Percentiles rank a stretch among this genome's conserved stretches.
Conservation (phyloP, 129 eudicot species). For the Chrysanthemum makinoi region DNA sequence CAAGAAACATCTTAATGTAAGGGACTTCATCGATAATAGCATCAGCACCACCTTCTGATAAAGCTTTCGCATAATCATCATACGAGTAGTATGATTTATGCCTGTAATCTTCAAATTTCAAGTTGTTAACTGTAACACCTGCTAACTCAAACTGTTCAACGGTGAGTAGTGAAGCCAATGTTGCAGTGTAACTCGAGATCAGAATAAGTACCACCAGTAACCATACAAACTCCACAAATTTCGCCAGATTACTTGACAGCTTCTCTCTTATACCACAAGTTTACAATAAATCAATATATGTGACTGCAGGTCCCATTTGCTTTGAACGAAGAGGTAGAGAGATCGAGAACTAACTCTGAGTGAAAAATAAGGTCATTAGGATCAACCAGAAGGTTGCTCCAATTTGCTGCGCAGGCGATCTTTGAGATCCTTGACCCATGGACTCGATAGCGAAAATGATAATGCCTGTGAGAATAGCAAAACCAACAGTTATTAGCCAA, state of each 20-base stretch:
- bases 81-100: constrained; percentile 4
- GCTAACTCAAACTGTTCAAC: constrained; percentile 39
- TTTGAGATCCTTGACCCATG: too few relatives aligned
- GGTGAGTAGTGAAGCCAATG: constrained; percentile 37
- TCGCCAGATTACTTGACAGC: constrained; percentile 30
- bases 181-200: constrained; percentile 57
- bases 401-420: too few relatives aligned
- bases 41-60: constrained; percentile 10
- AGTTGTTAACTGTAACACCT: not conserved
- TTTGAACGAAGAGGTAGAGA: too few relatives aligned
- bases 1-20: constrained; percentile 7
- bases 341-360: too few relatives aligned
- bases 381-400: too few relatives aligned
- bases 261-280: constrained; percentile 25
- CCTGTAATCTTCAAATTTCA: not conserved
- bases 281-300: too few relatives aligned
- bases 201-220: constrained; percentile 37
- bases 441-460: too few relatives aligned
- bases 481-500: too few relatives aligned
- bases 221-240: constrained; percentile 39
- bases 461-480: too few relatives aligned
- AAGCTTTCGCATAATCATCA: not conserved
- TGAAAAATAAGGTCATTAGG: too few relatives aligned
- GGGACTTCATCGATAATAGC: constrained; percentile 1
- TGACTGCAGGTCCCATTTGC: too few relatives aligned